A percentile compares a stretch with the other conserved stretches of the same genome.
phyloP scores from a whole-genome alignment of 768 basidiomycete species.

The Agaricus subrufescens region DNA sequence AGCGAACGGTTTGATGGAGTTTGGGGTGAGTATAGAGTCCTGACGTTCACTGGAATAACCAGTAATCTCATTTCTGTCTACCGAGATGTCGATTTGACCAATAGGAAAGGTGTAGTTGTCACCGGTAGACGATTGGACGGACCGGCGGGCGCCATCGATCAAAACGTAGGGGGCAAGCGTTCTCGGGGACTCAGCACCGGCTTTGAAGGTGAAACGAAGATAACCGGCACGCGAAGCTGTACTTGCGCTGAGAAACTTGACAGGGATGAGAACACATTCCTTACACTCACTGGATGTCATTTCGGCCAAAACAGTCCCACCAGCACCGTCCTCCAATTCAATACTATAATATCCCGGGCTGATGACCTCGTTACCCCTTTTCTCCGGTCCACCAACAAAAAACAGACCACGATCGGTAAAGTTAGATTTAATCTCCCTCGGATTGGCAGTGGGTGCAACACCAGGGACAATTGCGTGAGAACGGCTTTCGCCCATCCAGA shows the following conservation, averaged over 20 bases:
- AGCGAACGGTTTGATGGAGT: slow-evolving; percentile 30
- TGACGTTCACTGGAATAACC: slow-evolving; percentile 7
- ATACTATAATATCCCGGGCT: slow-evolving; percentile 55
- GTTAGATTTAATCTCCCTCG: neutral
- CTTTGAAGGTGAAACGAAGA: slow-evolving; percentile 61
- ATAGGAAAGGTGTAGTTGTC: slow-evolving; percentile 46
- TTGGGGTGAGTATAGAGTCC: slow-evolving; percentile 49
- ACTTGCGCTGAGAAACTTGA: neutral
- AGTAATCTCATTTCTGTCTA: slow-evolving; percentile 1
- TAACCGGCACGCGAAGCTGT: slow-evolving; percentile 73
- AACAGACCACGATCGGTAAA: neutral
- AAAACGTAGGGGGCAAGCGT: slow-evolving; percentile 47
- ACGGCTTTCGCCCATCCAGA: slow-evolving; percentile 84
- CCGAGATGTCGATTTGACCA: slow-evolving; percentile 44
- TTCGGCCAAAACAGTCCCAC: slow-evolving; percentile 49
- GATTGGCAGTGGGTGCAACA: slow-evolving; percentile 16
- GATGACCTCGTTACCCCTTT: slow-evolving; percentile 50
- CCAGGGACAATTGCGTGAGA: slow-evolving; percentile 61
- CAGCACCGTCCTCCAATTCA: slow-evolving; percentile 45
- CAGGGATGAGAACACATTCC: neutral
- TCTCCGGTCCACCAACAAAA: slow-evolving; percentile 46
- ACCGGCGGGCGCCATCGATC: slow-evolving; percentile 61
- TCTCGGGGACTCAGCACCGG: slow-evolving; percentile 15
- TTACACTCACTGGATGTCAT: slow-evolving; percentile 55
- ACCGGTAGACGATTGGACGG: slow-evolving; percentile 47